Conservation (phyloP, 2,329 filamentous ascomycete genomes). For the Trichophyton schoenleinii region DNA sequence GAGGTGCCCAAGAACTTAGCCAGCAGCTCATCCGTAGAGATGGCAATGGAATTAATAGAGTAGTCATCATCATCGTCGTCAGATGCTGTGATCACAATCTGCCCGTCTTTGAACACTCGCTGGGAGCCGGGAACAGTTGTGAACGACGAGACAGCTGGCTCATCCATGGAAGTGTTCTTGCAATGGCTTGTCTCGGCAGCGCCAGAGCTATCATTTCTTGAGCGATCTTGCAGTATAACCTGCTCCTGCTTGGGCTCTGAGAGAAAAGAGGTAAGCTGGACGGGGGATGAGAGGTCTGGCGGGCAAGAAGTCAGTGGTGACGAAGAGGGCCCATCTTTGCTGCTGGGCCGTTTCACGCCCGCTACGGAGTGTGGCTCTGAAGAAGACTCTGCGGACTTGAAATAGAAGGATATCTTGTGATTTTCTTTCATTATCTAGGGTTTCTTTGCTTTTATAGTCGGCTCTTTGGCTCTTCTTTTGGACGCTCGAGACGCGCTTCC, state of each 20-base stretch:
- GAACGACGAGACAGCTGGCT: conserved; percentile 6
- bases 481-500: not conserved
- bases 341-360: not conserved
- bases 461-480: not conserved
- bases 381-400: not conserved
- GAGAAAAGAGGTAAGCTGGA: conserved; percentile 4
- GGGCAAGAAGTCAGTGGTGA: conserved; percentile 9
- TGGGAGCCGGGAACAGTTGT: conserved; percentile 9
- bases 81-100: conserved; percentile 49
- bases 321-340: conserved; percentile 1
- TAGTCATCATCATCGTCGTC: conserved; percentile 51
- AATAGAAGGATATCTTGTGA: not conserved
- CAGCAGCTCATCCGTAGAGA: conserved; percentile 43
- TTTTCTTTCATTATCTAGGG: not conserved
- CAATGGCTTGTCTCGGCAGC: not conserved
- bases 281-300: conserved; percentile 5
- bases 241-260: not conserved
- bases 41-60: conserved; percentile 41
- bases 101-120: conserved; percentile 38
- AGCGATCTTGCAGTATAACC: not conserved
- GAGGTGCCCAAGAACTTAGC: conserved; percentile 17
- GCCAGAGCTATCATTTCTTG: not conserved
- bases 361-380: not conserved
- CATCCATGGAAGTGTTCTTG: not conserved
- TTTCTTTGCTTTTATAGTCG: not conserved